A percentile compares a stretch with the other conserved stretches of the same genome.
Evolutionary conservation across 2,329 filamentous ascomycete genomes (phyloP).

Genomic region (Calonectria fujianensis): DNA sequence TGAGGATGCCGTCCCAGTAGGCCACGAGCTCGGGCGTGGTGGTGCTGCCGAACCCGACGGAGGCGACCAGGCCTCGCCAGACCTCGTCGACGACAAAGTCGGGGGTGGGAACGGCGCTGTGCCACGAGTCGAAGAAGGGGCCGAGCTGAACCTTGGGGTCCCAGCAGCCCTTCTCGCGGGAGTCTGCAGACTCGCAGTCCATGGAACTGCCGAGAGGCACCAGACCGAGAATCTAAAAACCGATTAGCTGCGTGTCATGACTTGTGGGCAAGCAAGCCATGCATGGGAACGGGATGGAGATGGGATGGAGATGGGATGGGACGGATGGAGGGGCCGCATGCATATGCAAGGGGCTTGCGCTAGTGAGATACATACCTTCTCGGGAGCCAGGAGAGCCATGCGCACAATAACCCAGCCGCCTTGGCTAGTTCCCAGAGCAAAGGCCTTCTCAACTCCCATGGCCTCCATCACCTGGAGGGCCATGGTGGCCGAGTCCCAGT

Average conservation of each 20-base stretch:
- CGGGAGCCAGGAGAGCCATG: conserved; percentile 71
- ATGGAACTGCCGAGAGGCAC: conserved; percentile 71
- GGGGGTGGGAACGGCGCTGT: conserved; percentile 61
- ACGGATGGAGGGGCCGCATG: background rate
- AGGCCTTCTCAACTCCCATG: conserved; percentile 68
- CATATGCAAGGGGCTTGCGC: conserved; percentile 17
- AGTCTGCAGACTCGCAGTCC: conserved; percentile 70
- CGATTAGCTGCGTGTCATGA: conserved; percentile 35
- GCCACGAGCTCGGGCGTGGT: conserved; percentile 60
- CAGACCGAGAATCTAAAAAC: conserved; percentile 66
- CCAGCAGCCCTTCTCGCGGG: conserved; percentile 70
- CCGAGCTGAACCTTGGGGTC: conserved; percentile 65
- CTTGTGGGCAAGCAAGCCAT: background rate
- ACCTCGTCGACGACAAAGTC: conserved; percentile 69
- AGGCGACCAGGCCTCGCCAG: conserved; percentile 67
- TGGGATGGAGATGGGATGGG: too few relatives aligned
- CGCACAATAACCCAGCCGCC: conserved; percentile 71
- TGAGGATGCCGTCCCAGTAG: conserved; percentile 69
- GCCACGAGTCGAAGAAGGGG: conserved; percentile 67
- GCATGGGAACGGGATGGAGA: too few relatives aligned
- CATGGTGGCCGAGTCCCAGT: conserved; percentile 74
- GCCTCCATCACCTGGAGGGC: conserved; percentile 73
- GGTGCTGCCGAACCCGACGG: conserved; percentile 67
- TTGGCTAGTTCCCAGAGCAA: conserved; percentile 71
- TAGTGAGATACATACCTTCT: conserved; percentile 60